Evolutionary conservation across 352 stramenopile species (phyloP), one percentile per base, ranked within the genome.

Genomic region (Halophytophthora batemanensis): DNA sequence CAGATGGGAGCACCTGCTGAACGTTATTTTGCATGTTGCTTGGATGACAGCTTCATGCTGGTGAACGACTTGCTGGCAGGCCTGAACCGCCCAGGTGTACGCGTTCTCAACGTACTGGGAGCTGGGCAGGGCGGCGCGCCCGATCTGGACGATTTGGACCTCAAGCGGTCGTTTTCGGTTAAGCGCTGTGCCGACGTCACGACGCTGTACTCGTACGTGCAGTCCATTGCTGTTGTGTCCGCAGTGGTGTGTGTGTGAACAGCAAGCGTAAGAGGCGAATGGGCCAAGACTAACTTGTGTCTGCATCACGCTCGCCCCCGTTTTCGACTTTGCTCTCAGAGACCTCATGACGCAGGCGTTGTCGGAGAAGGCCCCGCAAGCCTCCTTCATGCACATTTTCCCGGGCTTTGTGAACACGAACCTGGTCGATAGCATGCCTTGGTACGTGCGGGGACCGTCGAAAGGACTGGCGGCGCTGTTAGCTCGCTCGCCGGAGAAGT

Each of bases 311-410:
- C 36, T 6, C 36, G 5, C 11, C 18, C 36, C 6, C 12, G 12
- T 21, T 36, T 35, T 56, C n/a, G n/a, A n/a, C 25, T 31, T 31
- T 31, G 25, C 25, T 4, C 8, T 2, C 48, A 64, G 55, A 11
- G 60, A 69, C 15, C 35, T 69, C n/a, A 69, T 69, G 60, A 45
- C 55, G 1, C 60, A 69, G 37, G 45, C 55, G 5, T 60, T 69
- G 41, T 56, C 55, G 25, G 60, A 69, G 39, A 39, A 64, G 28
- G 55, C 60, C 13, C 55, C 55, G 15, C 59, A 61, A 18, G 60
- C 55, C 17, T 61, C 50, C 34, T 69, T 69, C 60, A 69, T 69
- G 60, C 60, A 69, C 50, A 51, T 64, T 10, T 64, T 57, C 42
- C 60, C 60, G 13, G 60, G 55, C n/a, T 65, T 64, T 33, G 60